Conservation (phyloP, 805 yeast genomes). For the Clavispora vitiphila region DNA sequence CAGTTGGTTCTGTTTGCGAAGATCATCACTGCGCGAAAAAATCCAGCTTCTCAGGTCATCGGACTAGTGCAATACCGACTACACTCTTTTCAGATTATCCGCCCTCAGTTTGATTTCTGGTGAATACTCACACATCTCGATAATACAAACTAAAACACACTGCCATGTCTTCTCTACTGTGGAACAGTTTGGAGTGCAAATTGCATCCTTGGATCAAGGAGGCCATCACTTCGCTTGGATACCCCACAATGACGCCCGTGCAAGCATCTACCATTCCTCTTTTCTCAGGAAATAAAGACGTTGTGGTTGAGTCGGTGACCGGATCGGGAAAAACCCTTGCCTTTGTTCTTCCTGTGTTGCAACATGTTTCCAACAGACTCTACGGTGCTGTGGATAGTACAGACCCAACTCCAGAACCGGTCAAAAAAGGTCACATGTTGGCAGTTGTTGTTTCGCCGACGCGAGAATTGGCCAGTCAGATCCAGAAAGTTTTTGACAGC, state of each 20-base stretch:
- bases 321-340: slow-evolving; percentile 99
- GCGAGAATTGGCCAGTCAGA: slow-evolving; percentile 66
- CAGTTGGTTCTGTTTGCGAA: slow-evolving; percentile 1
- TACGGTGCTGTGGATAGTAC: slow-evolving; percentile 17
- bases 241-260: slow-evolving; percentile 86
- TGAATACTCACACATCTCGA: too few relatives aligned
- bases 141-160: too few relatives aligned
- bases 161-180: slow-evolving; percentile 42
- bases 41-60: not conserved
- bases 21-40: slow-evolving; percentile 3
- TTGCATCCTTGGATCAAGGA: slow-evolving; percentile 67
- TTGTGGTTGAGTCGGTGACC: slow-evolving; percentile 94
- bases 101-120: too few relatives aligned
- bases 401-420: slow-evolving; percentile 20
- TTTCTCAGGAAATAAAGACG: slow-evolving; percentile 80
- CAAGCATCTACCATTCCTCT: slow-evolving; percentile 94
- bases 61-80: not conserved
- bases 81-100: not conserved
- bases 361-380: slow-evolving; percentile 45
- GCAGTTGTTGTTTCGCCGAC: slow-evolving; percentile 74
- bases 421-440: slow-evolving; percentile 61
- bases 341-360: slow-evolving; percentile 76
- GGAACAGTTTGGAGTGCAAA: slow-evolving; percentile 52
- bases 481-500: slow-evolving; percentile 57
- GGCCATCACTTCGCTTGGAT: slow-evolving; percentile 73